Evolutionary conservation across 2,329 filamentous ascomycete genomes (phyloP).

Genomic region (Arthrobotrys sphaeroides): DNA sequence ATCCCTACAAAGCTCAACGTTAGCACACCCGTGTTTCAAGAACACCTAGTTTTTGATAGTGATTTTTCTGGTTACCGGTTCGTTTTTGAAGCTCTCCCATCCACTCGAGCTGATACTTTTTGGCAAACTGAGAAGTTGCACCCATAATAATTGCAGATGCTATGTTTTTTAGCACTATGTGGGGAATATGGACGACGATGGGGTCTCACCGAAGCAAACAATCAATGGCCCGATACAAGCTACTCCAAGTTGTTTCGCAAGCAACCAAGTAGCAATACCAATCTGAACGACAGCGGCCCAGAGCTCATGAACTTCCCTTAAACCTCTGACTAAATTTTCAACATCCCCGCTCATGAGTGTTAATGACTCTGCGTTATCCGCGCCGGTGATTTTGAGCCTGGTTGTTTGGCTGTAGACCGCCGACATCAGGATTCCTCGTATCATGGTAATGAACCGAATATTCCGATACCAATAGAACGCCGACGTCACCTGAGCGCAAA

Average conservation of each 20-base stretch:
- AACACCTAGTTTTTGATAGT: background rate
- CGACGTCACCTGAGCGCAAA: conserved; percentile 32
- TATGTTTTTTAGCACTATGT: background rate
- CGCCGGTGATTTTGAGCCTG: conserved; percentile 58
- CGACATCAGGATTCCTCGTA: conserved; percentile 60
- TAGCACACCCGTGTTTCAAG: background rate
- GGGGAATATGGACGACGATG: conserved; percentile 54
- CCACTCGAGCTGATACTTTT: conserved; percentile 58
- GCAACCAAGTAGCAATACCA: conserved; percentile 59
- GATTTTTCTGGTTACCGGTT: conserved; percentile 53
- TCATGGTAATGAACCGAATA: conserved; percentile 58
- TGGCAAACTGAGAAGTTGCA: conserved; percentile 57
- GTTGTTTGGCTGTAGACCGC: conserved; percentile 61
- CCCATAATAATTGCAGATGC: conserved; percentile 51
- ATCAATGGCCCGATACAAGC: conserved; percentile 60
- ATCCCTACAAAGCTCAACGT: conserved; percentile 34
- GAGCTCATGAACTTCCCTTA: conserved; percentile 61
- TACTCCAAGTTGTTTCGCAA: conserved; percentile 59
- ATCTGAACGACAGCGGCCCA: conserved; percentile 62
- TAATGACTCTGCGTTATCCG: conserved; percentile 62
- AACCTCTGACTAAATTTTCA: conserved; percentile 62
- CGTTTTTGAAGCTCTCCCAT: conserved; percentile 58
- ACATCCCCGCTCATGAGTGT: conserved; percentile 66
- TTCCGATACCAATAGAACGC: conserved; percentile 57
- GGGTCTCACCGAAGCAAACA: conserved; percentile 54